A percentile compares a stretch with the other conserved stretches of the same genome.
Conservation (phyloP, 495 filamentous ascomycete species). For the Trichoderma reesei region DNA sequence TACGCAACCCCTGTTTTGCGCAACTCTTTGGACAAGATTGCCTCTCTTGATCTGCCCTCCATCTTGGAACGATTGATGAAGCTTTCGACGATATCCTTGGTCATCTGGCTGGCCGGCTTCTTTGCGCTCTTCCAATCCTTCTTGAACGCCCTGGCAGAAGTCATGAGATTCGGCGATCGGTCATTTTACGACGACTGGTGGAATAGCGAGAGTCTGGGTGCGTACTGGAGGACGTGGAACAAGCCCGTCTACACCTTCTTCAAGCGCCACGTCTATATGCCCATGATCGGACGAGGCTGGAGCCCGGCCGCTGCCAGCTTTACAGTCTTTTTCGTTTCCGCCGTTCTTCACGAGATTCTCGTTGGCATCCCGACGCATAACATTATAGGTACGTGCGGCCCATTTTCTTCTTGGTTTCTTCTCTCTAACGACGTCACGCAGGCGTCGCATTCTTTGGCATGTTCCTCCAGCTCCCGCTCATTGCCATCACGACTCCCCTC, state of each 20-base stretch:
- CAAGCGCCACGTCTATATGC: conserved; percentile 83
- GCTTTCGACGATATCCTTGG: conserved; percentile 80
- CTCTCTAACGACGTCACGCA: conserved; percentile 21
- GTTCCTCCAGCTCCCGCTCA: conserved; percentile 84
- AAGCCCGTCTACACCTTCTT: conserved; percentile 95
- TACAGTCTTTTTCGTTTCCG: conserved; percentile 77
- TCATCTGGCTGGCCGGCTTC: conserved; percentile 96
- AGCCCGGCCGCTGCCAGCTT: conserved; percentile 55
- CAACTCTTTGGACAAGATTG: conserved; percentile 82
- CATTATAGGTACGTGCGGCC: conserved; percentile 69
- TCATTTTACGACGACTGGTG: conserved; percentile 97
- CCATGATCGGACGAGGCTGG: conserved; percentile 74
- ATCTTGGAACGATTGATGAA: conserved; percentile 90
- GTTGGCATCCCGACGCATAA: conserved; percentile 96
- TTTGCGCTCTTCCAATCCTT: conserved; percentile 89
- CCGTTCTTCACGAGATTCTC: conserved; percentile 79
- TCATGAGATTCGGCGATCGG: conserved; percentile 82
- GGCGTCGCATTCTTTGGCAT: conserved; percentile 90
- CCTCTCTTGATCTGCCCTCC: conserved; percentile 64
- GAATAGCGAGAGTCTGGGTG: conserved; percentile 78
- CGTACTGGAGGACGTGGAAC: conserved; percentile 96
- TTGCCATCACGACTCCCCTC: conserved; percentile 64
- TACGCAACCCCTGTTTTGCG: conserved; percentile 82
- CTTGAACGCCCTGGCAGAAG: conserved; percentile 82
- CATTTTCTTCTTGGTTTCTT: background rate